phyloP scores from a whole-genome alignment of 306 rosid genomes.

The Begonia masoniana region DNA sequence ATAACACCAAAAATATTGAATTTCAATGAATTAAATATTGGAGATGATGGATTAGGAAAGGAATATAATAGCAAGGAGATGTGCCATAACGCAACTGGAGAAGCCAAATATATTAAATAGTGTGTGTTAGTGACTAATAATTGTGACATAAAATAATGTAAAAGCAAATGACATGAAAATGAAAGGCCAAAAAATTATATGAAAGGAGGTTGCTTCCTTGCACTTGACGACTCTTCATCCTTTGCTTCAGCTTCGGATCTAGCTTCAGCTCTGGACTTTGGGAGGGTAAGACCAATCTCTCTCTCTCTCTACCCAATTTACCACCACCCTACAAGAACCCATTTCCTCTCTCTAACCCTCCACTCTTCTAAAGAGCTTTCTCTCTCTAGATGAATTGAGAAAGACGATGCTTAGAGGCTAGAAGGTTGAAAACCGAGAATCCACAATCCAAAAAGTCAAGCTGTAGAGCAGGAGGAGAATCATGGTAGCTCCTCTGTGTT shows the following conservation, averaged over 20 bases:
- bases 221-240: background rate
- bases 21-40: too few species aligned
- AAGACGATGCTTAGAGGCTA: constrained; percentile 1
- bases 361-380: constrained; percentile 15
- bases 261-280: constrained; percentile 41
- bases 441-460: constrained; percentile 73
- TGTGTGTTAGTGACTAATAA: too few species aligned
- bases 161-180: too few species aligned
- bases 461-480: constrained; percentile 93
- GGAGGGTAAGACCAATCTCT: constrained; percentile 78
- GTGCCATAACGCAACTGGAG: too few species aligned
- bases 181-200: too few species aligned
- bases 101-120: too few species aligned
- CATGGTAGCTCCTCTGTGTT: constrained; percentile 34
- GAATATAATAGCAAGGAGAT: too few species aligned
- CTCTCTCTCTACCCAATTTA: constrained; percentile 28
- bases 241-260: constrained; percentile 20
- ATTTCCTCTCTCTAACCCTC: constrained; percentile 41
- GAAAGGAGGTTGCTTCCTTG: too few species aligned
- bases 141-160: too few species aligned
- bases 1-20: too few species aligned
- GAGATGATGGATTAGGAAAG: too few species aligned
- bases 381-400: constrained; percentile 2
- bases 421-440: constrained; percentile 89
- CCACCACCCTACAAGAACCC: constrained; percentile 77